Base-by-base conservation (phyloP, 1,284 basidiomycete species). In the Microstroma glucosiphilum region DNA sequence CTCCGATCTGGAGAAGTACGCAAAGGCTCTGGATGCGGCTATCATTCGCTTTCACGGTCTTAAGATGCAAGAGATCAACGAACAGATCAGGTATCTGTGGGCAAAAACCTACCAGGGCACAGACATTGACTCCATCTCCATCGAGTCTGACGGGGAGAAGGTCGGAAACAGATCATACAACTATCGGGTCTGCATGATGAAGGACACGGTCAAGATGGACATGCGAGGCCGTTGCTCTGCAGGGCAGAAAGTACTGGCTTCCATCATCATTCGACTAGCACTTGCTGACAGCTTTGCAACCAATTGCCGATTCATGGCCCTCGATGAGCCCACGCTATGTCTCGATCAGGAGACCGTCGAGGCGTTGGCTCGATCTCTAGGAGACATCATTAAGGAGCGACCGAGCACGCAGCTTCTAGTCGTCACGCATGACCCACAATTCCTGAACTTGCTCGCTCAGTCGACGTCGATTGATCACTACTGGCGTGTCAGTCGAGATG, bases 31-130 rank as follows among this genome's bases (percentile, higher is more conserved):
- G 91, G 73, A 76, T 86, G 80, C 91, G 71, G 94, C 92, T 53
- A 97, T 98, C 80, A 92, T 98, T 89, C 90, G 90, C 79, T 99
- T 96, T 77, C 96, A 99, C 77, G 83, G 88, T n/a, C 85, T 96
- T 76, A 99, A 99, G 82, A 97, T 99, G 96, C 91, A 92, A 80
- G 96, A 99, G 83, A 93, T 99, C 75, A 99, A 99, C 75, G 96
- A 86, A 87, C 89, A 62, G 92, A 77, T 79, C 41, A 69, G 69
- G 17, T 73, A 75, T 53, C 81, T 98, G 1, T 99, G 96, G 96
- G 93, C 91, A 77, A 94, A 93, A 83, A 98, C 94, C 1, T 98
- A 99, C 80, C 94, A 98, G 79, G 96, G 96, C 67, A 97, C 78
- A 90, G 94, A 99, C 81, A 98, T 99, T 74, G 96, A 99, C 80